Conservation (phyloP, 169 alveolate genomes). For the Prorocentrum cordatum region DNA sequence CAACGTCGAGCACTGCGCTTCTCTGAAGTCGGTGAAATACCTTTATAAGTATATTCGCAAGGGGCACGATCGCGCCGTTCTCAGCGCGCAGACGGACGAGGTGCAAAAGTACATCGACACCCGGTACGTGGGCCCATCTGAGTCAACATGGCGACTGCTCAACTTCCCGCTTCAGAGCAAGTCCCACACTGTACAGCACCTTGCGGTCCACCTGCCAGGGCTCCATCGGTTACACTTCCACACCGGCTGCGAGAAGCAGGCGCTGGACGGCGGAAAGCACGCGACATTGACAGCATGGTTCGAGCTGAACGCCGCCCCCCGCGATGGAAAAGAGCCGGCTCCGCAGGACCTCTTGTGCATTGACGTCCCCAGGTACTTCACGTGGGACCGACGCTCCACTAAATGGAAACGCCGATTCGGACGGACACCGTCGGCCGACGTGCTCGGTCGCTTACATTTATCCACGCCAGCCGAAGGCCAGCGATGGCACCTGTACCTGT, state of each 20-base stretch:
- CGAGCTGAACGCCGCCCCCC: background rate
- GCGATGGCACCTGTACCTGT: background rate
- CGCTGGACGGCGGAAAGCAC: background rate
- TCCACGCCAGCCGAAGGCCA: background rate
- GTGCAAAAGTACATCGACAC: background rate
- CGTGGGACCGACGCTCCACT: background rate
- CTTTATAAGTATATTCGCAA: background rate
- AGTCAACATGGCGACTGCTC: background rate
- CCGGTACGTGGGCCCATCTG: background rate
- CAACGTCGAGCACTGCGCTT: too few relatives aligned
- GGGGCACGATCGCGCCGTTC: constrained; percentile 1
- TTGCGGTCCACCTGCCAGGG: background rate
- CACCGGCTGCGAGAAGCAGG: background rate
- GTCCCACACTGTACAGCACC: background rate
- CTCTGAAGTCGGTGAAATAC: too few relatives aligned
- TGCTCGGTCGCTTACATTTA: background rate
- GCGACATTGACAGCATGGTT: constrained; percentile 7
- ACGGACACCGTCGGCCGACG: background rate
- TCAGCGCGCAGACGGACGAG: background rate
- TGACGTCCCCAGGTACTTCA: background rate
- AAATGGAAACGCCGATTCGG: too few relatives aligned
- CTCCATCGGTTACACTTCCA: background rate
- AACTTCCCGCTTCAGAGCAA: background rate
- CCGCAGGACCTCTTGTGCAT: background rate
- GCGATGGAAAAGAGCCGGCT: too few relatives aligned